Evolutionary conservation across 2,329 filamentous ascomycete genomes (phyloP).

Genomic region (Aspergillus bombycis): DNA sequence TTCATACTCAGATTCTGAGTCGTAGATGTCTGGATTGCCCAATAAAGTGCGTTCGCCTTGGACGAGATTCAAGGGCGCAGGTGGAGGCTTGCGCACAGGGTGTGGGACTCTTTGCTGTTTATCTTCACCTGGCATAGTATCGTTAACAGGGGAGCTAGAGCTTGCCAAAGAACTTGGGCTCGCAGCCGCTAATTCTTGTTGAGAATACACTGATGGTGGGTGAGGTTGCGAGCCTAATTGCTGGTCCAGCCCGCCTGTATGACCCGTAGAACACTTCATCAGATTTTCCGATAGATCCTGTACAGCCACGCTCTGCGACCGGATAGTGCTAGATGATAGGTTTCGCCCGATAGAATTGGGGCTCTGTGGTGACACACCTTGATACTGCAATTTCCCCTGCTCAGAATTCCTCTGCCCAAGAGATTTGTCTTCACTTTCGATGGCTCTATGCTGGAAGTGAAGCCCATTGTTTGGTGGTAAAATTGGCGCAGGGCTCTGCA

Average conservation of each 20-base stretch:
- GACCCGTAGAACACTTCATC: background rate
- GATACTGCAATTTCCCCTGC: slow-evolving; percentile 4
- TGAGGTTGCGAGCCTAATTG: slow-evolving; percentile 12
- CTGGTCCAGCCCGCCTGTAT: slow-evolving; percentile 9
- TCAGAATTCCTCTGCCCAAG: background rate
- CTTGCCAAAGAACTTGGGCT: slow-evolving; percentile 26
- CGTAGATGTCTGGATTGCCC: slow-evolving; percentile 55
- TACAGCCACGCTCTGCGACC: slow-evolving; percentile 13
- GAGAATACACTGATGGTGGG: slow-evolving; percentile 16
- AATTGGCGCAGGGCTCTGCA: slow-evolving; percentile 53
- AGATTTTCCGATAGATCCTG: background rate
- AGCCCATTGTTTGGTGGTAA: slow-evolving; percentile 28
- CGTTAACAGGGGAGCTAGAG: slow-evolving; percentile 23
- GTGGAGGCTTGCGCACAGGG: slow-evolving; percentile 77
- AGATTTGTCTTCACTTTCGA: slow-evolving; percentile 10
- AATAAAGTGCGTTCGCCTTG: slow-evolving; percentile 47
- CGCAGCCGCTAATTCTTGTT: slow-evolving; percentile 19
- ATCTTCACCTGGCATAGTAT: slow-evolving; percentile 19
- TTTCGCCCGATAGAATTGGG: background rate
- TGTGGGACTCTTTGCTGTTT: slow-evolving; percentile 48
- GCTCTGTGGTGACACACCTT: background rate
- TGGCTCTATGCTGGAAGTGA: slow-evolving; percentile 14
- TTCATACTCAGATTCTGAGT: slow-evolving; percentile 81
- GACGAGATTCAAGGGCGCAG: slow-evolving; percentile 77
- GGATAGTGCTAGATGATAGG: slow-evolving; percentile 1